Conservation (phyloP, 2,329 filamentous ascomycete genomes). For the Diplodia intermedia region DNA sequence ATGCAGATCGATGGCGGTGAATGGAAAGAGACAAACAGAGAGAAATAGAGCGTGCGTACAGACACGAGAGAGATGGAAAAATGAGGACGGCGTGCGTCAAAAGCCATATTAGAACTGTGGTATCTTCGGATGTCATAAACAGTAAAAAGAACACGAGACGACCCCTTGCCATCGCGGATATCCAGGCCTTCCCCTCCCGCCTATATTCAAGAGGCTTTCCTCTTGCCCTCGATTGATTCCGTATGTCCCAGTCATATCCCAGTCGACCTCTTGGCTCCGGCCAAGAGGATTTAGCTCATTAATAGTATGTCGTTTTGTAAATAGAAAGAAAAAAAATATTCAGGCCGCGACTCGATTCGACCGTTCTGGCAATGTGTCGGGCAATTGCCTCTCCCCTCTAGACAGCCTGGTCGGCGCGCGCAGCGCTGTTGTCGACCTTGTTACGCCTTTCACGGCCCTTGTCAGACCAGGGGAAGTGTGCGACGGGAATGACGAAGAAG, state of each 20-base stretch:
- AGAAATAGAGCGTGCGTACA: background rate
- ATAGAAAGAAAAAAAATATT: background rate
- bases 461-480: conserved; percentile 90
- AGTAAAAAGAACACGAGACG: background rate
- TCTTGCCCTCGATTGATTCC: background rate
- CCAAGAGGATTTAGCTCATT: background rate
- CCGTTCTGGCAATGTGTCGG: background rate
- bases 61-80: background rate
- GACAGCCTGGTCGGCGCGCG: conserved; percentile 40
- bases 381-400: background rate
- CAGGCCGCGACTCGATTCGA: background rate
- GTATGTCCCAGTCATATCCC: background rate
- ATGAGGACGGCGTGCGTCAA: background rate
- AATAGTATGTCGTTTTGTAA: conserved; percentile 10
- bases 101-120: conserved; percentile 19
- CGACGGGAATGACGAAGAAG: conserved; percentile 92
- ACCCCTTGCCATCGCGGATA: background rate
- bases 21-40: background rate
- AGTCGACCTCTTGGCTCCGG: conserved; percentile 1
- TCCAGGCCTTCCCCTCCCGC: background rate
- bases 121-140: conserved; percentile 18
- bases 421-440: conserved; percentile 51
- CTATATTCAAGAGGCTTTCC: background rate
- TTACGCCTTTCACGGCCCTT: conserved; percentile 49
- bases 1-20: background rate